phyloP scores from a whole-genome alignment of 2,329 filamentous ascomycete species.

The Blastomyces parvus region DNA sequence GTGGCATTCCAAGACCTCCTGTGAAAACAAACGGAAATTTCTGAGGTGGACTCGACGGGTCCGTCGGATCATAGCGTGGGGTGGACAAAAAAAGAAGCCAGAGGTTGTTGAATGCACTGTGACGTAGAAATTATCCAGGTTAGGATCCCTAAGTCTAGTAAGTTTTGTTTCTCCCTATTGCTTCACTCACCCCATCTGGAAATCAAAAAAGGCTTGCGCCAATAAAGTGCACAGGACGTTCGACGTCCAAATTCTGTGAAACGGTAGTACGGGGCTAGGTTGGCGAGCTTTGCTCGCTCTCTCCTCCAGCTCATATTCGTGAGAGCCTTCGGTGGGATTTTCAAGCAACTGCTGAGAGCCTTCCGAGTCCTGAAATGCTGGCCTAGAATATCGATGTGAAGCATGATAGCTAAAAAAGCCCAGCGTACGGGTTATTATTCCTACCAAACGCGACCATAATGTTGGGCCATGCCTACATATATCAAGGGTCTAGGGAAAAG shows the following conservation, averaged over 20 bases:
- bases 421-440: conserved; percentile 22
- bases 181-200: conserved; percentile 49
- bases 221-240: conserved; percentile 50
- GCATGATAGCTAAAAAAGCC: conserved; percentile 23
- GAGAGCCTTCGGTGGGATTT: conserved; percentile 23
- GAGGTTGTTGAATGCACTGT: conserved; percentile 63
- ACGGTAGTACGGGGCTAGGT: conserved; percentile 37
- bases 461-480: conserved; percentile 41
- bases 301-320: conserved; percentile 32
- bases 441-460: conserved; percentile 29
- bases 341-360: conserved; percentile 28
- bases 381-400: conserved; percentile 26
- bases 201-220: conserved; percentile 60
- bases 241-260: conserved; percentile 45
- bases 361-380: conserved; percentile 29
- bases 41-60: conserved; percentile 35
- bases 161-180: background rate
- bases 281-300: conserved; percentile 26
- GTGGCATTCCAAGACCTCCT: conserved; percentile 63
- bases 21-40: conserved; percentile 50
- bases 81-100: conserved; percentile 72
- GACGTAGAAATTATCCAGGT: background rate
- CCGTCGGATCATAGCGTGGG: conserved; percentile 44
- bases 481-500: conserved; percentile 37
- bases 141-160: background rate